A percentile compares a stretch with the other conserved stretches of the same genome.
Evolutionary conservation across 192 early-diverging fungal species (phyloP).

Genomic region (Rhizophagus sp.): DNA sequence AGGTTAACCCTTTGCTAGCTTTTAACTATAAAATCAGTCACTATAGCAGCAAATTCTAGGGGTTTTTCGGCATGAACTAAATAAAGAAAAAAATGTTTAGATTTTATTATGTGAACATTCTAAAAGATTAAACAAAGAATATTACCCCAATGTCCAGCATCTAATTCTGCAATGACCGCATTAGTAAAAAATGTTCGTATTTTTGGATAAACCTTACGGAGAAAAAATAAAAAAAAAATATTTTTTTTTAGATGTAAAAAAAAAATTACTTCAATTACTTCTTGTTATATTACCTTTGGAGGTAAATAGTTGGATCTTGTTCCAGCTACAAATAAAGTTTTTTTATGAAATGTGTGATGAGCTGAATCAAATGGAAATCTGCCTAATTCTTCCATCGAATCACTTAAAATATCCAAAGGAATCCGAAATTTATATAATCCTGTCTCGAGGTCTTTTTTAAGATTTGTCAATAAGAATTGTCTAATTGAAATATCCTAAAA

Average conservation of each 20-base stretch:
- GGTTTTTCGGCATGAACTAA: constrained; percentile 74
- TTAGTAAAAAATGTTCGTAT: constrained; percentile 79
- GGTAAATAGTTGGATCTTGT: constrained; percentile 65
- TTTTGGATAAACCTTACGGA: constrained; percentile 37
- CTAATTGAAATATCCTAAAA: constrained; percentile 57
- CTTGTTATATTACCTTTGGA: constrained; percentile 35
- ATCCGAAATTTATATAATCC: constrained; percentile 66
- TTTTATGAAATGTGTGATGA: constrained; percentile 52
- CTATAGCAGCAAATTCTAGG: constrained; percentile 59
- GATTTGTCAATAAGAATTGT: constrained; percentile 91
- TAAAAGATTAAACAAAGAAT: background rate
- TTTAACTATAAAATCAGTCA: constrained; percentile 47
- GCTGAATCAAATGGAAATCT: constrained; percentile 47
- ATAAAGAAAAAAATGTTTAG: background rate
- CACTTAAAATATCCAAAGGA: constrained; percentile 69
- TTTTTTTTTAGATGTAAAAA: background rate
- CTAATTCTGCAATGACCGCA: constrained; percentile 59
- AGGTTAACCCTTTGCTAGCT: background rate
- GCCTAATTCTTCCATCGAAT: constrained; percentile 54
- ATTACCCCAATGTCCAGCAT: constrained; percentile 92
- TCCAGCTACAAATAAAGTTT: constrained; percentile 85
- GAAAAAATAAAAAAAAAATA: constrained; percentile 15
- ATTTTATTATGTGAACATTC: background rate
- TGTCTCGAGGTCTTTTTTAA: constrained; percentile 56
- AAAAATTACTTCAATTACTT: background rate